Conservation (phyloP, 164 flowering plant species). For the Santalum album region DNA sequence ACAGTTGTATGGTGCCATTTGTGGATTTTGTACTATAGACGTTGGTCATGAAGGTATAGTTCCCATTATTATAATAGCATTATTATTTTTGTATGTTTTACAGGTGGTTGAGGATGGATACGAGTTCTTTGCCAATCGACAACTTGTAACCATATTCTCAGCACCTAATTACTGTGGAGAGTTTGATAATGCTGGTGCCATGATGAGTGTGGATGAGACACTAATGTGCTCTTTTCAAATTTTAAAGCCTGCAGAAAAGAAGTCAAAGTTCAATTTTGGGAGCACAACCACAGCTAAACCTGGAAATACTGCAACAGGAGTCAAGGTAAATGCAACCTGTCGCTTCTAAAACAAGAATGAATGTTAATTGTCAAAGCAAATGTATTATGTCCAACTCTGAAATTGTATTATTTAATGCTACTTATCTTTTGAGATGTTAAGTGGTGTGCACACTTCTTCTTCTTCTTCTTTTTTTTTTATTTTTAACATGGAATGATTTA, state of each 20-base stretch:
- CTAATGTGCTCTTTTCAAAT: conserved; percentile 18
- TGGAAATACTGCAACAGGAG: conserved; percentile 17
- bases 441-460: no score
- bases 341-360: background rate
- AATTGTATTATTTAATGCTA: no score
- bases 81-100: background rate
- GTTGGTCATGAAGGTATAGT: no score
- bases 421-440: no score
- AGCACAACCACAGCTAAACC: conserved; percentile 26
- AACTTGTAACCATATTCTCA: background rate
- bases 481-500: no score
- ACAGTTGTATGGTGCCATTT: no score
- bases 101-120: conserved; percentile 53
- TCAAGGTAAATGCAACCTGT: conserved; percentile 10
- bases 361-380: no score
- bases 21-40: no score
- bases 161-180: conserved; percentile 4
- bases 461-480: no score
- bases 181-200: conserved; percentile 5
- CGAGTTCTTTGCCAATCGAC: conserved; percentile 34
- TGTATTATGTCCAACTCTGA: no score
- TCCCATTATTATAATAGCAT: background rate
- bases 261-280: conserved; percentile 22
- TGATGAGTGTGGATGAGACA: conserved; percentile 2
- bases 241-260: conserved; percentile 60